phyloP scores from a whole-genome alignment of 257 asterid genomes.

The Solanum medicagineum region DNA sequence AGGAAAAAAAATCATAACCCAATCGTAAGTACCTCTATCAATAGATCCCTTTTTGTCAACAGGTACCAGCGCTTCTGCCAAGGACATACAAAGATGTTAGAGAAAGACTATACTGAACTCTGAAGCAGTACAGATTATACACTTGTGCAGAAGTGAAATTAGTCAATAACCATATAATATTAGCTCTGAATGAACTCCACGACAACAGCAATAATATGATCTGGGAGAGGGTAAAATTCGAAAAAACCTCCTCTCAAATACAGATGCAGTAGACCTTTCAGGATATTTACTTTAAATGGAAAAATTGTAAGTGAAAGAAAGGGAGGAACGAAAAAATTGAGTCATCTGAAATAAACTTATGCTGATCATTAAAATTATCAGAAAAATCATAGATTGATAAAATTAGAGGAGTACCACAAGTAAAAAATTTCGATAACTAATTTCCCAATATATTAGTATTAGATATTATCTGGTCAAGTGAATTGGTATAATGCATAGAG shows the following conservation, averaged over 20 bases:
- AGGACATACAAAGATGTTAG: not conserved
- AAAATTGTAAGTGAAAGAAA: not conserved
- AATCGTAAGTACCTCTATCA: conserved; percentile 51
- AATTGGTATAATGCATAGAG: not conserved
- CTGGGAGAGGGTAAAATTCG: no score
- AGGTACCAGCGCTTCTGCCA: conserved; percentile 42
- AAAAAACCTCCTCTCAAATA: not conserved
- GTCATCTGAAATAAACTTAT: not conserved
- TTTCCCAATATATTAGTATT: no score
- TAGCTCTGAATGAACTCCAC: not conserved
- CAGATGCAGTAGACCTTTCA: not conserved
- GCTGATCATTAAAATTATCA: not conserved
- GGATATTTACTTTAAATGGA: not conserved
- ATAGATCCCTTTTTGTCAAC: conserved; percentile 57
- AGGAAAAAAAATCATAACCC: not conserved
- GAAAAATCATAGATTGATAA: not conserved
- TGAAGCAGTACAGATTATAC: not conserved
- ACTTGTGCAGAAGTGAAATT: no score
- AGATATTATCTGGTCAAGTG: not conserved
- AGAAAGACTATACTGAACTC: not conserved
- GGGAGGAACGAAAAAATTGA: not conserved
- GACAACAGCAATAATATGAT: no score
- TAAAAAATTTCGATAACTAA: not conserved
- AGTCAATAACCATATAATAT: not conserved
- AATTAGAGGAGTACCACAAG: not conserved